phyloP scores from a whole-genome alignment of 108 stramenopile genomes.

The Aurantiochytrium sp. region DNA sequence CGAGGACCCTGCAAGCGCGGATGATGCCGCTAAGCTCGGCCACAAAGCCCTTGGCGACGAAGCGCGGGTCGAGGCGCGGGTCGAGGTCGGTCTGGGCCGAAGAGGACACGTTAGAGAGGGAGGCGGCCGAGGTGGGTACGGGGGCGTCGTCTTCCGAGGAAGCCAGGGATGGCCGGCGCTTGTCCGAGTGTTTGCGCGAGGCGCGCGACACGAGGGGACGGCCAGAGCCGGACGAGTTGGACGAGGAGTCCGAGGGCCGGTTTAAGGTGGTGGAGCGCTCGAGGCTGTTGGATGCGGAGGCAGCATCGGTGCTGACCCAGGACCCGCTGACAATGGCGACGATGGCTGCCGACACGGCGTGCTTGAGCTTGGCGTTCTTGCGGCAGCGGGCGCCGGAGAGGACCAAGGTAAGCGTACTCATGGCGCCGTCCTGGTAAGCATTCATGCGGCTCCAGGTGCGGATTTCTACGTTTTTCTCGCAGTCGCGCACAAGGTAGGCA shows the following conservation, averaged over 20 bases:
- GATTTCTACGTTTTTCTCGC: neutral
- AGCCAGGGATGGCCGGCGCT: neutral
- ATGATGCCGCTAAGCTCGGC: neutral
- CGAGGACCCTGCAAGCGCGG: neutral
- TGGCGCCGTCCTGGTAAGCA: slow-evolving; percentile 1
- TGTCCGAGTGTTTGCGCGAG: neutral
- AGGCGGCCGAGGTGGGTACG: neutral
- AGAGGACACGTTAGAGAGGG: neutral
- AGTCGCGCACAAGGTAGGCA: neutral
- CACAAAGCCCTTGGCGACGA: slow-evolving; percentile 1
- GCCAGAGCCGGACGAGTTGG: neutral
- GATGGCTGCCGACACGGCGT: neutral
- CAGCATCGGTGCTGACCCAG: neutral
- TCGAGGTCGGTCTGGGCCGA: neutral
- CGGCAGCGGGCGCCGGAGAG: neutral
- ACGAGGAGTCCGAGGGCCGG: neutral
- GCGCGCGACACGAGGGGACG: neutral
- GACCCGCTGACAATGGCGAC: neutral
- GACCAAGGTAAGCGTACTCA: neutral
- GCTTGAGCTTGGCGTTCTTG: neutral
- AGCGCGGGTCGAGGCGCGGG: neutral
- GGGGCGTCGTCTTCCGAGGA: neutral
- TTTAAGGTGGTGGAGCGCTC: neutral
- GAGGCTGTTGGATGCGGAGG: neutral
- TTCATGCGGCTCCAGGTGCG: neutral